These are phyloP conservation scores for Coriolopsis trogii DNA, from an alignment of 1,284 basidiomycete genomes.

Conservation along the genomic window DNA sequence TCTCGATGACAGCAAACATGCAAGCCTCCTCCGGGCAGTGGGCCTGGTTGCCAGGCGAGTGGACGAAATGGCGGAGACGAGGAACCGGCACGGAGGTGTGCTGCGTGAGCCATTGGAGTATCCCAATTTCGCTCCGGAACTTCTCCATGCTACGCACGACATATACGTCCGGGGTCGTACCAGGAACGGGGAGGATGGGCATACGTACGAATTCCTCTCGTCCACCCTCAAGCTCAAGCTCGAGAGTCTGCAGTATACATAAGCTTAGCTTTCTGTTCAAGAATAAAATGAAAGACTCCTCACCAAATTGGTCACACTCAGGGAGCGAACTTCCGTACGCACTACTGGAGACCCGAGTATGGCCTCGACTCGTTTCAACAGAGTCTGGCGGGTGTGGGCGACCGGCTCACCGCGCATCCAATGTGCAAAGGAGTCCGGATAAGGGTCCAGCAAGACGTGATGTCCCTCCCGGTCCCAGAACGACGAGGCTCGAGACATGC, in stretches of 20 bases:
- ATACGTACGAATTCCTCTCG: background rate
- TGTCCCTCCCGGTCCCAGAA: constrained; percentile 3
- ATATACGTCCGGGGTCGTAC: background rate
- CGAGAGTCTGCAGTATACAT: background rate
- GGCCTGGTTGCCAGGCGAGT: background rate
- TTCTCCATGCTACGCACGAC: background rate
- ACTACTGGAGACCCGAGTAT: background rate
- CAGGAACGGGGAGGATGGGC: background rate
- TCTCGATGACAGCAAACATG: constrained; percentile 4
- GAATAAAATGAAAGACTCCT: background rate
- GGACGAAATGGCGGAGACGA: background rate
- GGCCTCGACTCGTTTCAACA: background rate
- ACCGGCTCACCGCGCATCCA: background rate
- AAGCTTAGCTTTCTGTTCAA: background rate
- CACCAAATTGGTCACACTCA: background rate
- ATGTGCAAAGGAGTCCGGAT: background rate
- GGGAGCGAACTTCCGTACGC: background rate
- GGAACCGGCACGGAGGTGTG: background rate
- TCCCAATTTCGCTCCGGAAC: background rate
- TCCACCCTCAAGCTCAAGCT: constrained; percentile 2
- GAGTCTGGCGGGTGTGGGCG: background rate
- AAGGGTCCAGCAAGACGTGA: background rate
- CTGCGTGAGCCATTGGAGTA: constrained; percentile 1
- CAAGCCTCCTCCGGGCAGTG: background rate
- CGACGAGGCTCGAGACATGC: too few relatives aligned